phyloP scores from a whole-genome alignment of 2,329 filamentous ascomycete genomes.

The Penicillium janthinellum region DNA sequence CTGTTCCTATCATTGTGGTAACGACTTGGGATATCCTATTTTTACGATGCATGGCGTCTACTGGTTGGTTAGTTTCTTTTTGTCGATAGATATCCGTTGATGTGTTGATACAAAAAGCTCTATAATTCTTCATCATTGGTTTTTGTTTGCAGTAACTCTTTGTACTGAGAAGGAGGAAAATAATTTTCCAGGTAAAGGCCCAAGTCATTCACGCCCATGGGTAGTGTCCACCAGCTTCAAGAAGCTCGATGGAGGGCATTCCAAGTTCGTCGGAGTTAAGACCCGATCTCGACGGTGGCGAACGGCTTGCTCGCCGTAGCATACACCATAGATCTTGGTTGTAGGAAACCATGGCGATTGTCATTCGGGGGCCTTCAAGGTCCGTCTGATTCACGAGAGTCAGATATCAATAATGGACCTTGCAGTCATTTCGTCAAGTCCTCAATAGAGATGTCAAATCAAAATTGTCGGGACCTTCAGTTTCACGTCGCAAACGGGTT shows the following conservation, averaged over 20 bases:
- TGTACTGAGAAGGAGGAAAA: not conserved
- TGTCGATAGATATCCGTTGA: conserved; percentile 27
- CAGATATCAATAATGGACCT: not conserved
- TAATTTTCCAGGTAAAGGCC: not conserved
- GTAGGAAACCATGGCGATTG: not conserved
- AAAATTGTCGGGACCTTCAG: no score
- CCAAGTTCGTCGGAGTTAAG: not conserved
- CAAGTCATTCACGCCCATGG: not conserved
- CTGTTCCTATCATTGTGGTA: conserved; percentile 11
- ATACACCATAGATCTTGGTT: no score
- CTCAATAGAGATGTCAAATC: not conserved
- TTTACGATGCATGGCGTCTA: conserved; percentile 31
- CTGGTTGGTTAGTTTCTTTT: conserved; percentile 23
- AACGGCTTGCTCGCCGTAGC: not conserved
- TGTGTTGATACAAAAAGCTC: conserved; percentile 17
- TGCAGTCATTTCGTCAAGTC: not conserved
- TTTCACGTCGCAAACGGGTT: conserved; percentile 63
- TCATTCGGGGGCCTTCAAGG: not conserved
- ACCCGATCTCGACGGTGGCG: not conserved
- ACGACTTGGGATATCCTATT: conserved; percentile 19
- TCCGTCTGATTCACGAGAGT: not conserved
- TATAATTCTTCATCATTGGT: conserved; percentile 1
- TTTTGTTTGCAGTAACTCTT: conserved; percentile 3
- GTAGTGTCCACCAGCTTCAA: not conserved
- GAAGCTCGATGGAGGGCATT: not conserved